phyloP scores from a whole-genome alignment of 352 stramenopile species.

The Thraustochytrium striatum region DNA sequence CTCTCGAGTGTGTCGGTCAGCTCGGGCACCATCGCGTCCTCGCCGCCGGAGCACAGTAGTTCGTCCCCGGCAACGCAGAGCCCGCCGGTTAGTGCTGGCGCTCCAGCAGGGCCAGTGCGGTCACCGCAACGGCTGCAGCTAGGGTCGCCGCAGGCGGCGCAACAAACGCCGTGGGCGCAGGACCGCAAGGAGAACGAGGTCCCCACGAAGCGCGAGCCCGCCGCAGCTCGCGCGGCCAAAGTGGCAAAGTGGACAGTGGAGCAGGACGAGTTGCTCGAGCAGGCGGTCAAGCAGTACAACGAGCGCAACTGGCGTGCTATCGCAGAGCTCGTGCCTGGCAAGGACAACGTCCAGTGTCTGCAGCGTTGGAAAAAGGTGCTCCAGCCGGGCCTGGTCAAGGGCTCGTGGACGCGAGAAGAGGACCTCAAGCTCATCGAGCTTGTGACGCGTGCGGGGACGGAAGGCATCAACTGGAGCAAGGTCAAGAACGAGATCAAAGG shows the following conservation, averaged over 20 bases:
- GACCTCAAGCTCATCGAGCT: conserved; percentile 76
- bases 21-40: too few relatives aligned
- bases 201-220: too few relatives aligned
- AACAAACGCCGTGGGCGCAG: too few relatives aligned
- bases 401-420: conserved; percentile 79
- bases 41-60: too few relatives aligned
- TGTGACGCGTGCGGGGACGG: conserved; percentile 70
- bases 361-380: conserved; percentile 85
- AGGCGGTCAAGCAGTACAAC: conserved; percentile 74
- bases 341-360: conserved; percentile 83
- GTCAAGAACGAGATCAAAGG: conserved; percentile 74
- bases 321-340: conserved; percentile 70
- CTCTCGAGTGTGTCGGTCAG: too few relatives aligned
- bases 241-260: conserved; percentile 68
- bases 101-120: too few relatives aligned
- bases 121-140: too few relatives aligned
- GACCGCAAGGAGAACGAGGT: too few relatives aligned
- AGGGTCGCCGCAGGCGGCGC: too few relatives aligned
- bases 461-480: conserved; percentile 62
- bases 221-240: too few relatives aligned
- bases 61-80: too few relatives aligned
- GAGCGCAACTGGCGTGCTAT: conserved; percentile 86
- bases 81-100: too few relatives aligned
- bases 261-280: conserved; percentile 73
- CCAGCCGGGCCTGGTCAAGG: conserved; percentile 75